Conservation (phyloP, 2,329 filamentous ascomycete genomes). For the Microascus cirrosus region DNA sequence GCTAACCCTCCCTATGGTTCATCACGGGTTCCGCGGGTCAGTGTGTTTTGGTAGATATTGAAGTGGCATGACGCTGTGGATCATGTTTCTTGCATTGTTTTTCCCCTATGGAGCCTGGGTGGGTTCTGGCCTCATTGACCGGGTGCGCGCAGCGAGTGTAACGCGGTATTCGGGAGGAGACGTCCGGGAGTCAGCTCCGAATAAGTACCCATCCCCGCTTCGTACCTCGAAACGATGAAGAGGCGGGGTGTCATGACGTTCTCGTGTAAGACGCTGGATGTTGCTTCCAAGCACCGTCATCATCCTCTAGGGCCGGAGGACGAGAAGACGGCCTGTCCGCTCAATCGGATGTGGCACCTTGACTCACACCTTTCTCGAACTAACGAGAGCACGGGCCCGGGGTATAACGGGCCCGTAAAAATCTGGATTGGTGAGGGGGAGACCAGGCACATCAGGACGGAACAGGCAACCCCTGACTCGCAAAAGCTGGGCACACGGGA, state of each 20-base stretch:
- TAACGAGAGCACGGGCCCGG: no score
- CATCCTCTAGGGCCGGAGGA: background rate
- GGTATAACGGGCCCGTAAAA: background rate
- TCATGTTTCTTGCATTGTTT: background rate
- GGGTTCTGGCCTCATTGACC: background rate
- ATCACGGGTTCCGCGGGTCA: no score
- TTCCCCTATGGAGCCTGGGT: background rate
- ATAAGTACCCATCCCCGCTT: background rate
- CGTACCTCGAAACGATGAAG: background rate
- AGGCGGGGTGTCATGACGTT: background rate
- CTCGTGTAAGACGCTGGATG: background rate
- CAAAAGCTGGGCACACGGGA: background rate
- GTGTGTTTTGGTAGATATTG: background rate
- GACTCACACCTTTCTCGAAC: no score
- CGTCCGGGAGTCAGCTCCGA: background rate
- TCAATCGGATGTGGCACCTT: no score
- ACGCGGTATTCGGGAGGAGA: background rate
- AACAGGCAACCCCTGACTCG: background rate
- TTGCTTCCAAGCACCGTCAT: background rate
- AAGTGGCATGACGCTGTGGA: background rate
- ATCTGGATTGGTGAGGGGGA: background rate
- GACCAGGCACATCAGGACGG: background rate
- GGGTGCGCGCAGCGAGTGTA: background rate
- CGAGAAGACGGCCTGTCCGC: background rate
- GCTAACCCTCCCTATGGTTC: no score